Evolutionary conservation across 1,284 basidiomycete species (phyloP), one percentile per base, ranked within the genome.

Genomic region (Pseudozyma tsukubaensis): DNA sequence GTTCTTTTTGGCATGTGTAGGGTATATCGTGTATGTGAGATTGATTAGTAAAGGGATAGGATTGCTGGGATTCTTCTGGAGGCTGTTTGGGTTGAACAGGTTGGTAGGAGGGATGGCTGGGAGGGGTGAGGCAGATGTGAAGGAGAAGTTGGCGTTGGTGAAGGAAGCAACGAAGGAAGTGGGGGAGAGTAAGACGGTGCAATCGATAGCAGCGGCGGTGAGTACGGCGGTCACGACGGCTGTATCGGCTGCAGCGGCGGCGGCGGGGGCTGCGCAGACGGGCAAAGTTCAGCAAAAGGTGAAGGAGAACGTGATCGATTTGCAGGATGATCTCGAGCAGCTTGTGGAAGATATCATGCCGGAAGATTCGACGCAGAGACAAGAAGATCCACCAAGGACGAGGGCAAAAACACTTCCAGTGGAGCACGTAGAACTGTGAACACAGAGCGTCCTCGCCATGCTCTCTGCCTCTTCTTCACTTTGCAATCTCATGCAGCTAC

Each of bases 11-110:
- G 59, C 47, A 0, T 83, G 82, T 45, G 75, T 84, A 5, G 52
- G 57, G 39, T 84, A 78, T 35, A 82, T 84, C 21, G 67, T 84
- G 36, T 83, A 84, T 42, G 80, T 78, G 14, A 67, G 83, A 39
- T 42, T 84, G 24, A 56, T 82, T 35, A 72, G 79, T 50, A 67
- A 73, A 16, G 81, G 81, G 0, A 59, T 83, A 21, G 71, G 77
- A 13, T 11, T 81, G 52, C 6, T 81, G 3, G 59, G 62, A 10
- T 76, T 79, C 50, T 59, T 79, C 40, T 78, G 58, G 19, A 36
- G 76, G 1, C n/a, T 76, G 24, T 39, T 72, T n/a, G 65, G 67
- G 4, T 21, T 80, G 35, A 57, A 69, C 13, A 55, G 50, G 52
- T n/a, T 76, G 39, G 14, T 70, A 3, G 70, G 76, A 12, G 55